Base-by-base conservation (phyloP, 768 basidiomycete species). In the Boletus fagicola region DNA sequence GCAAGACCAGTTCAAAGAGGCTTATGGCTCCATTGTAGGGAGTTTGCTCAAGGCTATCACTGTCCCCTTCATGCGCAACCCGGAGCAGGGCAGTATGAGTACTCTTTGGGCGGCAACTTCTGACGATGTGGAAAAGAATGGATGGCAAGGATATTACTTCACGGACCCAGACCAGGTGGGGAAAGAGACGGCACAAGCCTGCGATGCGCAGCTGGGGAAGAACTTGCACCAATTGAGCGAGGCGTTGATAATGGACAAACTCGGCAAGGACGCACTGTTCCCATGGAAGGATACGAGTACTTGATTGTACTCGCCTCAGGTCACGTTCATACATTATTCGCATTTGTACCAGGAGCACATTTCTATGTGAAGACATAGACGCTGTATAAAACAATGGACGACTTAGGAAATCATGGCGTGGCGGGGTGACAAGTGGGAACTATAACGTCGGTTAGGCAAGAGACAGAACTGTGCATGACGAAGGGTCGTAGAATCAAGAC, bases 141-240 rank as follows among this genome's bases (percentile, higher is more conserved):
- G 48, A 39, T 71, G 62, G 58, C 62, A 71, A 53, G 69, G 68
- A 11, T 56, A 54, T 49, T 68, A 72, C 58, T 65, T 71, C 51
- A 65, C 60, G 18, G 43, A 51, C 24, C 35, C 35, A 46, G 44
- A 26, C 0, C 43, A 60, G 51, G 18, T 56, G 10, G 60, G 68
- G 9, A 58, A 63, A n/a, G 54, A 40, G 9, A 64, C 62, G 45
- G 53, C 46, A 20, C 59, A 54, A 46, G 69, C 71, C 38, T 49
- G 58, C 35, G 64, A 74, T 43, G 53, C 51, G 13, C 65, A 67
- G 57, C 57, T 68, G 11, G 69, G 70, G 1, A 61, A 55, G 53
- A 65, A 65, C 31, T 56, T 74, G 59, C 74, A 69, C 63, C 54
- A 63, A 31, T 66, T 75, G 56, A 72, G 69, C 54, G 69, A 73